Evolutionary conservation across 2,329 filamentous ascomycete genomes (phyloP).

Genomic region (Rugonectria rugulosa): DNA sequence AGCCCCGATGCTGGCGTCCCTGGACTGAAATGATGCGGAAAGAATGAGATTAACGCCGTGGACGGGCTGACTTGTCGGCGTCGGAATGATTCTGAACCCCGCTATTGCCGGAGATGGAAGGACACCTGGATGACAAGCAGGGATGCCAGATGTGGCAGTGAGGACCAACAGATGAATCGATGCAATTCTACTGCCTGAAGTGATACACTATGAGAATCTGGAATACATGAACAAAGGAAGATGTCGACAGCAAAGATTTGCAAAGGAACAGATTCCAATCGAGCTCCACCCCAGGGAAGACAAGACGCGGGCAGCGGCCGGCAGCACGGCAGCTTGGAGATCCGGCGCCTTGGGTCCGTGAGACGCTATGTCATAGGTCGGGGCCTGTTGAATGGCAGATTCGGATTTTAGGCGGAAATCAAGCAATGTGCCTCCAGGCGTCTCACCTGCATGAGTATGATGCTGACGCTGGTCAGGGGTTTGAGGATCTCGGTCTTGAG

Average conservation of each 20-base stretch:
- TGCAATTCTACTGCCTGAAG: neutral
- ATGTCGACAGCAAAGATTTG: neutral
- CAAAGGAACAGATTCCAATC: neutral
- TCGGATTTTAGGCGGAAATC: too few species aligned
- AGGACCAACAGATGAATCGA: neutral
- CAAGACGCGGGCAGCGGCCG: neutral
- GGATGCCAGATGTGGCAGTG: neutral
- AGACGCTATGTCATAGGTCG: constrained; percentile 12
- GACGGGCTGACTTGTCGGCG: neutral
- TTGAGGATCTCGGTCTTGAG: too few species aligned
- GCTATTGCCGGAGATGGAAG: neutral
- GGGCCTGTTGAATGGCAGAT: constrained; percentile 7
- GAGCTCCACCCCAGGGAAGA: neutral
- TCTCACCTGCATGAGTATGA: neutral
- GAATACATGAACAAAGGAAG: neutral
- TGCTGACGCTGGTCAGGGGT: too few species aligned
- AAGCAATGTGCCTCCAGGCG: neutral
- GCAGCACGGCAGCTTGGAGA: constrained; percentile 2
- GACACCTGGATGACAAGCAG: too few species aligned
- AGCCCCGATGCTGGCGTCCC: constrained; percentile 19
- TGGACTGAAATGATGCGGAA: constrained; percentile 2
- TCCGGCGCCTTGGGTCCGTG: constrained; percentile 13
- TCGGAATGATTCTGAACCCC: neutral
- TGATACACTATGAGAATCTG: too few species aligned
- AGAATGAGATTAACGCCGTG: constrained; percentile 12